Evolutionary conservation across 2,329 filamentous ascomycete genomes (phyloP).

Genomic region (Trichoderma asperellum): DNA sequence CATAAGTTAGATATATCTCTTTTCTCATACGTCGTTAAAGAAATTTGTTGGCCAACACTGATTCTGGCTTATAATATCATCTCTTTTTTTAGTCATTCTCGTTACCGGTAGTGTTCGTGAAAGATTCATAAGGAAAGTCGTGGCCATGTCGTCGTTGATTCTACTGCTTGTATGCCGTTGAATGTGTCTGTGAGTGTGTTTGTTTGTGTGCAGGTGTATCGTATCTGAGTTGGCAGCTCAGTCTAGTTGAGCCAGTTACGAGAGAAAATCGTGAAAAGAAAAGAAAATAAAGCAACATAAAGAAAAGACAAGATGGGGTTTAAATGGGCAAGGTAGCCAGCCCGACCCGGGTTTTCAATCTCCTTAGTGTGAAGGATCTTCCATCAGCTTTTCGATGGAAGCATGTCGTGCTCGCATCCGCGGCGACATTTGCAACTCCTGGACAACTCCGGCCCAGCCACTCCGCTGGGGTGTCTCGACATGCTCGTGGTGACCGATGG

Average conservation of each 20-base stretch:
- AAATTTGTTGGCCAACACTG: not conserved
- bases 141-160: conserved; percentile 14
- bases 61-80: not conserved
- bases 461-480: conserved; percentile 52
- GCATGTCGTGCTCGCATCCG: conserved; percentile 64
- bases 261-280: not conserved
- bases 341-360: not conserved
- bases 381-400: conserved; percentile 64
- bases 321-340: not conserved
- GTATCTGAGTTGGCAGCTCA: not conserved
- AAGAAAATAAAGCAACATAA: not conserved
- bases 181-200: not conserved
- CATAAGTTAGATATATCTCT: conserved; percentile 22
- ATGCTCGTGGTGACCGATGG: conserved; percentile 57
- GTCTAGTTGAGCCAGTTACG: not conserved
- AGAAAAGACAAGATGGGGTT: too few species aligned
- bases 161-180: conserved; percentile 6
- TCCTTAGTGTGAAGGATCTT: conserved; percentile 35
- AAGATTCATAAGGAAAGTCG: conserved; percentile 14
- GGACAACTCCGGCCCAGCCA: conserved; percentile 66
- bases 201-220: not conserved
- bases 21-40: conserved; percentile 18
- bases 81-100: not conserved
- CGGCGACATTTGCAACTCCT: conserved; percentile 64
- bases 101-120: not conserved